Evolutionary conservation across 495 filamentous ascomycete species (phyloP).

Genomic region (Penicillium roqueforti): DNA sequence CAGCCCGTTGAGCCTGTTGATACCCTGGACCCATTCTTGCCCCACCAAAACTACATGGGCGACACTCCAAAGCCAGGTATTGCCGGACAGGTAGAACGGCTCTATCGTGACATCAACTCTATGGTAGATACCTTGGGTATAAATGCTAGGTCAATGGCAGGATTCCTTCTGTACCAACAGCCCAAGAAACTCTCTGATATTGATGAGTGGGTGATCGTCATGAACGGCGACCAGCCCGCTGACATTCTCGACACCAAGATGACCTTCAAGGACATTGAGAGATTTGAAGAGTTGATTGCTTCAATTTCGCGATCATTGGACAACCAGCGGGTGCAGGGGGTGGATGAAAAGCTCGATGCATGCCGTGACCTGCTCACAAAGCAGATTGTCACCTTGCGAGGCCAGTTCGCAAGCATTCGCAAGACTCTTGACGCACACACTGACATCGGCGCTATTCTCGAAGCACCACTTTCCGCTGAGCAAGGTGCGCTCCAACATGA

Average conservation of each 20-base stretch:
- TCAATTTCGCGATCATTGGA: constrained; percentile 57
- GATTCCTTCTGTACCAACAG: constrained; percentile 60
- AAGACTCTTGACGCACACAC: constrained; percentile 67
- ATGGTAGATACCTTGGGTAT: constrained; percentile 93
- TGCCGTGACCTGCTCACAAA: constrained; percentile 56
- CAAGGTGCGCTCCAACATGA: constrained; percentile 78
- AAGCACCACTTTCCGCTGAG: constrained; percentile 75
- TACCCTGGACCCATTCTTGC: constrained; percentile 59
- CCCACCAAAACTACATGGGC: constrained; percentile 63
- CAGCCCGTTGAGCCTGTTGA: constrained; percentile 49
- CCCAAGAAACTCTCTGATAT: constrained; percentile 54
- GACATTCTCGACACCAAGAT: constrained; percentile 57
- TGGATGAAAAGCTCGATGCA: constrained; percentile 57
- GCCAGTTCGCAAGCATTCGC: constrained; percentile 67
- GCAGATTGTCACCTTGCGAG: constrained; percentile 62
- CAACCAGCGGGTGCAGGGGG: constrained; percentile 57
- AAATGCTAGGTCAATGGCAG: constrained; percentile 70
- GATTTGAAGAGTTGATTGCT: constrained; percentile 55
- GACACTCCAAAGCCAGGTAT: constrained; percentile 55
- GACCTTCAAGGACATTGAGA: constrained; percentile 64
- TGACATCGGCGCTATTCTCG: constrained; percentile 53
- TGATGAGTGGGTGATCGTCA: constrained; percentile 28
- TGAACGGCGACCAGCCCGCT: constrained; percentile 40
- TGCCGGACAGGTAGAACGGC: constrained; percentile 72
- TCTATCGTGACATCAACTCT: constrained; percentile 90